phyloP scores from a whole-genome alignment of 2,329 filamentous ascomycete genomes.

The Trichoderma pleuroti region DNA sequence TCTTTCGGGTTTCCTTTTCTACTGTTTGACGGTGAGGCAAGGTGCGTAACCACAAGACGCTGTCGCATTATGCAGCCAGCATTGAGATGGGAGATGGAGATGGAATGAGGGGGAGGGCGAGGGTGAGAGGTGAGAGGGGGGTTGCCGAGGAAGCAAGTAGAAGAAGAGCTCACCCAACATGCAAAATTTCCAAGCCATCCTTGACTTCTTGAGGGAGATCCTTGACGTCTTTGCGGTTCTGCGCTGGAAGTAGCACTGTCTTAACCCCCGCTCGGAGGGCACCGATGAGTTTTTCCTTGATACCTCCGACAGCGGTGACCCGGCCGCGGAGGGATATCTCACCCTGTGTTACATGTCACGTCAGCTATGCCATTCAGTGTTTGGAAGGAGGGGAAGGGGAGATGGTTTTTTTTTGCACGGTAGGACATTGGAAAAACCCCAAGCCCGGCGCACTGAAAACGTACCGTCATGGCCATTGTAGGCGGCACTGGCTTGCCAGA shows the following conservation, averaged over 20 bases:
- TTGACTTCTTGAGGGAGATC: slow-evolving; percentile 89
- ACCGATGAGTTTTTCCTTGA: slow-evolving; percentile 98
- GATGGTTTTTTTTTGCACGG: slow-evolving; percentile 18
- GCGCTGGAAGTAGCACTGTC: slow-evolving; percentile 81
- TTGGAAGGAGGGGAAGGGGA: neutral
- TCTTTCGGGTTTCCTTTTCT: neutral
- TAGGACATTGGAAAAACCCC: neutral
- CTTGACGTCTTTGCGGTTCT: slow-evolving; percentile 88
- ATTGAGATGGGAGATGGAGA: neutral
- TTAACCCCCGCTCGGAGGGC: slow-evolving; percentile 91
- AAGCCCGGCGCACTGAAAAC: slow-evolving; percentile 26
- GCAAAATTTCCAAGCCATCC: slow-evolving; percentile 80
- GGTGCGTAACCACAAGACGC: neutral
- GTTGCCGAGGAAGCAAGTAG: slow-evolving; percentile 7
- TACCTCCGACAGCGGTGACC: slow-evolving; percentile 91
- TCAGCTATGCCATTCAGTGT: slow-evolving; percentile 25
- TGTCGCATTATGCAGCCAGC: neutral
- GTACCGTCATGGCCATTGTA: slow-evolving; percentile 89
- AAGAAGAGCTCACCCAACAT: slow-evolving; percentile 63
- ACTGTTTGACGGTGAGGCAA: neutral
- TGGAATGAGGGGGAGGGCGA: too few relatives aligned
- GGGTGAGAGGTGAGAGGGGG: too few relatives aligned
- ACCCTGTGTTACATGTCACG: slow-evolving; percentile 42
- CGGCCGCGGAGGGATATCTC: slow-evolving; percentile 79
- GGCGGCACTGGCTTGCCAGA: slow-evolving; percentile 81